Percentiles rank a stretch among this genome's conserved stretches.
Evolutionary conservation across 371 early-diverging fungal species (phyloP).

Genomic region (Mucor saturninus): DNA sequence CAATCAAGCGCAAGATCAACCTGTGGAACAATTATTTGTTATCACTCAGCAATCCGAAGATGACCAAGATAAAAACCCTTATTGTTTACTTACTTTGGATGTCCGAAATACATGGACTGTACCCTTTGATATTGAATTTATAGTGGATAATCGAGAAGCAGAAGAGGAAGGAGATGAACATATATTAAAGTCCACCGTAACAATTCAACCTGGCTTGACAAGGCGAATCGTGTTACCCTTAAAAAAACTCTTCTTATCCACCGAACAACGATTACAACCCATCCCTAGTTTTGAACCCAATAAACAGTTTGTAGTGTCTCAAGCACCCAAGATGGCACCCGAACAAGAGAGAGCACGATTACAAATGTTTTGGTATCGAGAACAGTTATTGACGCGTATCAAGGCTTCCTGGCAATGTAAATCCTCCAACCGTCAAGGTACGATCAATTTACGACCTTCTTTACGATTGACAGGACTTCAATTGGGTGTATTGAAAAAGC

Average conservation of each 20-base stretch:
- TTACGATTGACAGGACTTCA: constrained; percentile 60
- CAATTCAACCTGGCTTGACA: constrained; percentile 46
- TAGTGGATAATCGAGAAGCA: constrained; percentile 52
- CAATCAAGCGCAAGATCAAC: constrained; percentile 15
- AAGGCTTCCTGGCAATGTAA: constrained; percentile 59
- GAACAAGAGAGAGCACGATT: constrained; percentile 69
- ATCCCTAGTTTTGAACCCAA: constrained; percentile 75
- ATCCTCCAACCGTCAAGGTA: constrained; percentile 59
- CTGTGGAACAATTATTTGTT: constrained; percentile 28
- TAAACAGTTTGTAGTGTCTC: constrained; percentile 81
- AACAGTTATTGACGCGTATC: constrained; percentile 63
- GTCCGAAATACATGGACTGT: constrained; percentile 77
- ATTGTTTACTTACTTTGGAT: constrained; percentile 80
- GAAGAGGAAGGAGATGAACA: not conserved
- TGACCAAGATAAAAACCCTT: constrained; percentile 55
- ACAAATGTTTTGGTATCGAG: constrained; percentile 83
- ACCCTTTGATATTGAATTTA: constrained; percentile 71
- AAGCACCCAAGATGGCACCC: constrained; percentile 52
- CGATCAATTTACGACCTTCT: constrained; percentile 57
- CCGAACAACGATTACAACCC: constrained; percentile 55
- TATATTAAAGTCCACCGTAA: constrained; percentile 7
- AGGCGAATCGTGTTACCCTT: constrained; percentile 74
- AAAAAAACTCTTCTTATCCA: constrained; percentile 64
- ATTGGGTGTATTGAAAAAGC: constrained; percentile 62
- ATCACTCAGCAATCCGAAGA: constrained; percentile 25